These are phyloP conservation scores for Closterium sp. DNA, from an alignment of 139 green algal genomes.

Conservation along the genomic window DNA sequence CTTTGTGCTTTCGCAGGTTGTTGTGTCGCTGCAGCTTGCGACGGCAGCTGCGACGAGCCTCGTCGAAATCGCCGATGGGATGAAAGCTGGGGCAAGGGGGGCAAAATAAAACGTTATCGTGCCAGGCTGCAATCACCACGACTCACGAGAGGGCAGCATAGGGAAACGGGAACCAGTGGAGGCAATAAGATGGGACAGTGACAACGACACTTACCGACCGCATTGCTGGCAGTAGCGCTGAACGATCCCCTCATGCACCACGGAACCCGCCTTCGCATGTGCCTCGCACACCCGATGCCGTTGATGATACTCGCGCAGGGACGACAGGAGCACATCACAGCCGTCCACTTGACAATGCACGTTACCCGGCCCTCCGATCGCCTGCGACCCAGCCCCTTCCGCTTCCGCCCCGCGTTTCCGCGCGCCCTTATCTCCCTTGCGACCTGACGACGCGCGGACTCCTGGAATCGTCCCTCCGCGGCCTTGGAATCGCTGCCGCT, in stretches of 20 bases:
- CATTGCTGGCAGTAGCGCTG: constrained; percentile 51
- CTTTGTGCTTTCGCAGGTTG: constrained; percentile 55
- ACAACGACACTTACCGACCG: constrained; percentile 19
- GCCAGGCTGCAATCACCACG: too few relatives aligned
- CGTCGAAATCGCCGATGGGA: constrained; percentile 81
- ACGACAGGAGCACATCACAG: constrained; percentile 8
- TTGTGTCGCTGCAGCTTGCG: constrained; percentile 76
- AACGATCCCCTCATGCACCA: constrained; percentile 11
- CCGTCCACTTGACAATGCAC: constrained; percentile 18
- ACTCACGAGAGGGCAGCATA: too few relatives aligned
- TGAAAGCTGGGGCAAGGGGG: constrained; percentile 72
- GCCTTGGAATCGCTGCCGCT: neutral
- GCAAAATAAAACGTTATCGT: too few relatives aligned
- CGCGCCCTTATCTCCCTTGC: neutral
- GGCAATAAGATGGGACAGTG: too few relatives aligned
- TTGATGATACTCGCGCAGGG: constrained; percentile 28
- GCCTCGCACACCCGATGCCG: constrained; percentile 44
- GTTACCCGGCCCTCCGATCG: neutral
- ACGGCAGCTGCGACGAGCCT: constrained; percentile 75
- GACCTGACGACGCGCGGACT: neutral
- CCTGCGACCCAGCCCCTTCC: neutral
- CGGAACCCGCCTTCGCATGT: constrained; percentile 35
- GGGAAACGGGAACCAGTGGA: too few relatives aligned
- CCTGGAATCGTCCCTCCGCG: neutral
- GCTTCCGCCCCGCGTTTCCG: neutral